These are phyloP conservation scores for Trichosporon ovoides DNA, from an alignment of 1,284 basidiomycete genomes.

Conservation along the genomic window DNA sequence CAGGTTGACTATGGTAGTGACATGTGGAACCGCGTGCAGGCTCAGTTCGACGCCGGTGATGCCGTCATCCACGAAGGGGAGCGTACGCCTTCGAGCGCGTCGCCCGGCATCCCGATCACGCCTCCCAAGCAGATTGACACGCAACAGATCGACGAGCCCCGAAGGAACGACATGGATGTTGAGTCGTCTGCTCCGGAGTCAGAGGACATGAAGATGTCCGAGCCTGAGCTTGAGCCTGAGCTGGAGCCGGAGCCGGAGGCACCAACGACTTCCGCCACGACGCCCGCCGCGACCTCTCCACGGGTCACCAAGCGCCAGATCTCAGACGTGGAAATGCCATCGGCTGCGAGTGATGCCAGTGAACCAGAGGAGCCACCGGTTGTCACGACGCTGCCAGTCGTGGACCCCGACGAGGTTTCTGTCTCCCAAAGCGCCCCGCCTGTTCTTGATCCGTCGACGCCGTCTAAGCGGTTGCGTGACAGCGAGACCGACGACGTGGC, in stretches of 20 bases:
- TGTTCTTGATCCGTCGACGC: constrained; percentile 6
- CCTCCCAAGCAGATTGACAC: background rate
- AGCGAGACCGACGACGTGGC: constrained; percentile 4
- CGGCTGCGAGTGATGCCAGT: background rate
- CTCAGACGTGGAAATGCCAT: background rate
- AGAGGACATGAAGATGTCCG: background rate
- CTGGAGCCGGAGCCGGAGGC: constrained; percentile 21
- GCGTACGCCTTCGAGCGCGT: background rate
- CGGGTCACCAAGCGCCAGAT: background rate
- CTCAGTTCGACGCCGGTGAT: background rate
- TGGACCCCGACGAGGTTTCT: background rate
- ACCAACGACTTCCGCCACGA: constrained; percentile 1
- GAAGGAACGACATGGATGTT: constrained; percentile 18
- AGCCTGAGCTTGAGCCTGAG: constrained; percentile 8
- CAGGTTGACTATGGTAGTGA: constrained; percentile 76
- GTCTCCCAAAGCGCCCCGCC: background rate
- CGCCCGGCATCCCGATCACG: background rate
- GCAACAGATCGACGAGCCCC: constrained; percentile 13
- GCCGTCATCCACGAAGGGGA: background rate
- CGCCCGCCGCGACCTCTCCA: background rate
- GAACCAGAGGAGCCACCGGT: background rate
- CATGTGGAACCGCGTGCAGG: constrained; percentile 20
- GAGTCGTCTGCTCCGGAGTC: constrained; percentile 12
- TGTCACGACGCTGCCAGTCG: background rate
- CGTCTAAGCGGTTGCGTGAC: constrained; percentile 13